Percentiles rank a stretch among this genome's conserved stretches.
These are phyloP conservation scores for Fennellomyces sp. DNA, from an alignment of 371 early-diverging fungal species.

Conservation along the genomic window DNA sequence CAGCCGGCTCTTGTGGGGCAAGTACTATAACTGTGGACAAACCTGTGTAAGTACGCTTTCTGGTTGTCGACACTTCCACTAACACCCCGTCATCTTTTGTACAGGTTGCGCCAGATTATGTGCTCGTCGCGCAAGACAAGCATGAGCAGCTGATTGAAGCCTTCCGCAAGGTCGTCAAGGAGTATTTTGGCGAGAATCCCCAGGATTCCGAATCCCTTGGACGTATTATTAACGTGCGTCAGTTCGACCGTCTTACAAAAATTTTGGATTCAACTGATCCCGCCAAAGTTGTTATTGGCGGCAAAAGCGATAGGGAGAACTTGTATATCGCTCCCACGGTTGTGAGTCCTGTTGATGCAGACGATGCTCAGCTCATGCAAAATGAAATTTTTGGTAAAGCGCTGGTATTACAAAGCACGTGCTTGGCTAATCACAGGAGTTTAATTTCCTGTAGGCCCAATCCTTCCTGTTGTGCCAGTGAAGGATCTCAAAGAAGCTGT, in stretches of 20 bases:
- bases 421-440: no score
- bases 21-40: conserved; percentile 83
- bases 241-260: conserved; percentile 69
- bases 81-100: no score
- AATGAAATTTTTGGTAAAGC: conserved; percentile 72
- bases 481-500: conserved; percentile 79
- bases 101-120: conserved; percentile 89
- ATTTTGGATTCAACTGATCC: conserved; percentile 55
- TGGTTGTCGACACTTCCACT: no score
- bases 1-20: conserved; percentile 80
- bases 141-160: conserved; percentile 56
- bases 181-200: conserved; percentile 57
- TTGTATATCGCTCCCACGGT: conserved; percentile 72
- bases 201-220: conserved; percentile 57
- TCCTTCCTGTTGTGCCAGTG: conserved; percentile 73
- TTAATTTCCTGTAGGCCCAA: conserved; percentile 53
- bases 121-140: conserved; percentile 62
- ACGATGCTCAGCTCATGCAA: conserved; percentile 63
- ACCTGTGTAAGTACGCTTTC: no score
- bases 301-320: conserved; percentile 57
- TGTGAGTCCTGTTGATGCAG: conserved; percentile 55
- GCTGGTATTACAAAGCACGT: no score
- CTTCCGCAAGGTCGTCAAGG: conserved; percentile 42
- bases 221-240: conserved; percentile 71
- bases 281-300: conserved; percentile 54